Percentiles rank a stretch among this genome's conserved stretches.
Conservation (phyloP, 495 filamentous ascomycete species). For the Xylaria palmicola region DNA sequence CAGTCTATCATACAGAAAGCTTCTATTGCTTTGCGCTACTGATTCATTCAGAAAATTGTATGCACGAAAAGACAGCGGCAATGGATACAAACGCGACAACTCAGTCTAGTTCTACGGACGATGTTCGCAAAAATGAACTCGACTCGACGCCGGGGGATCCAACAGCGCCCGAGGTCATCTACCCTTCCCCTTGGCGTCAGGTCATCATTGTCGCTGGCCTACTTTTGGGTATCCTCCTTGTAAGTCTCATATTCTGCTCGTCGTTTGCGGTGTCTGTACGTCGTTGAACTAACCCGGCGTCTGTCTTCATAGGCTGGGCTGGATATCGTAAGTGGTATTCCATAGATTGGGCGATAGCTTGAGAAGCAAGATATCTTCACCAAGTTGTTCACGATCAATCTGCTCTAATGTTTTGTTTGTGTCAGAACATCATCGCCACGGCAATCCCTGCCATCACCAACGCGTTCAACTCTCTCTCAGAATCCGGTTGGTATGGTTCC, state of each 20-base stretch:
- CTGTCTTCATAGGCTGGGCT: neutral
- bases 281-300: neutral
- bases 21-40: too few relatives aligned
- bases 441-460: constrained; percentile 53
- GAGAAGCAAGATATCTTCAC: neutral
- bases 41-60: too few relatives aligned
- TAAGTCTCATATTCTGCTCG: neutral
- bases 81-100: too few relatives aligned
- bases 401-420: neutral
- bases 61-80: too few relatives aligned
- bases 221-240: neutral
- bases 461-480: constrained; percentile 45
- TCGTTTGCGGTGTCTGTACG: too few relatives aligned
- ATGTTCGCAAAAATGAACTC: neutral
- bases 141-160: neutral
- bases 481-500: constrained; percentile 56
- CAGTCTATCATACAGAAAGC: too few relatives aligned
- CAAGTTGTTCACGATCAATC: neutral
- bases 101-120: neutral
- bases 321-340: neutral
- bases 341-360: too few relatives aligned
- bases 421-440: constrained; percentile 21
- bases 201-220: neutral
- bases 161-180: neutral
- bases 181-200: neutral